phyloP scores from a whole-genome alignment of 139 green algal genomes.

The Diplosphaera chodatii region DNA sequence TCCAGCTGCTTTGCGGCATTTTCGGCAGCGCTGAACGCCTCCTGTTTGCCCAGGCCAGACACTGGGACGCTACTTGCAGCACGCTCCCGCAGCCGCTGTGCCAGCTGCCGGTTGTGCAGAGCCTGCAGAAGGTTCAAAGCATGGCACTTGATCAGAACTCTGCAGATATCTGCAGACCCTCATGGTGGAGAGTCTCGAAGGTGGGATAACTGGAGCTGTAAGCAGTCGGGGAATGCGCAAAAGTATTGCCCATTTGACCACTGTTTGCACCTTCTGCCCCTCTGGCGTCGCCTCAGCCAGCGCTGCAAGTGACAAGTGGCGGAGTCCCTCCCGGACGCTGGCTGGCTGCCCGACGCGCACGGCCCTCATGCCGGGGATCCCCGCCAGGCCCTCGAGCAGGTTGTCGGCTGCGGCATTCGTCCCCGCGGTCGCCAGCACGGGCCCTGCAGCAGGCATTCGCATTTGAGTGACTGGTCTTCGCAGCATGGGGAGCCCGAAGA shows the following conservation, averaged over 20 bases:
- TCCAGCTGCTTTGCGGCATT: background rate
- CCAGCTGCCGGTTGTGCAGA: background rate
- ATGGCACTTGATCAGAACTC: no score
- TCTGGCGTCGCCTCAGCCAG: conserved; percentile 28
- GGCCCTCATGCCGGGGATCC: conserved; percentile 38
- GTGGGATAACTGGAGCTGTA: no score
- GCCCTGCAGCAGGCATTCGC: no score
- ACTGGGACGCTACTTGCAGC: background rate
- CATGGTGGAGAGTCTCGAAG: no score
- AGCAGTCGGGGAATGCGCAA: no score
- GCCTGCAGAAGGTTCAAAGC: conserved; percentile 8
- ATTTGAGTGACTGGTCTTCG: no score
- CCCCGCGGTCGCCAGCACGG: conserved; percentile 60
- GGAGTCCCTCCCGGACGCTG: conserved; percentile 37
- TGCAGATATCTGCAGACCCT: no score
- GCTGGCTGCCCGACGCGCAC: conserved; percentile 68
- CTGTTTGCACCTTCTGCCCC: conserved; percentile 39
- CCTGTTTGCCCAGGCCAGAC: background rate
- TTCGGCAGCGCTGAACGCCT: background rate
- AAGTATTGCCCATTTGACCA: no score
- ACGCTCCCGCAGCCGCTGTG: background rate
- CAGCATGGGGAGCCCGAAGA: no score
- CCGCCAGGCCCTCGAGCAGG: conserved; percentile 73
- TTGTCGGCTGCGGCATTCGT: conserved; percentile 91
- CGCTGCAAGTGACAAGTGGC: conserved; percentile 51